Evolutionary conservation across 805 yeast species (phyloP).

Genomic region (Saturnispora sanitii): DNA sequence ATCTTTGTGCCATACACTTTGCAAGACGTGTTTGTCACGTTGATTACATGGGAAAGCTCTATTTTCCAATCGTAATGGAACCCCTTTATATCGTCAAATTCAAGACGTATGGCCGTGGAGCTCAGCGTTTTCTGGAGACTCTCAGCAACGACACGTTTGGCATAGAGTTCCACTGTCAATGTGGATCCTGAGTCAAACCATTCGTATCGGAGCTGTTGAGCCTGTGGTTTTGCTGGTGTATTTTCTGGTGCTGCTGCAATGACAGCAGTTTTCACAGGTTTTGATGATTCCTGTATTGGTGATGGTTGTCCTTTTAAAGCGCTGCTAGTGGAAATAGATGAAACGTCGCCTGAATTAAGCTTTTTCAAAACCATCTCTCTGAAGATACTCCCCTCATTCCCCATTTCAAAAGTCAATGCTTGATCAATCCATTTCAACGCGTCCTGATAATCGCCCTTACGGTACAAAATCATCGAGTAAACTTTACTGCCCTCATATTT

Average conservation of each 20-base stretch:
- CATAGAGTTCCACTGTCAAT: constrained; percentile 62
- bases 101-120: constrained; percentile 29
- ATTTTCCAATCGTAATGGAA: constrained; percentile 45
- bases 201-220: constrained; percentile 39
- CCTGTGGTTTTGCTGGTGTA: constrained; percentile 11
- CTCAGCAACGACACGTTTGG: constrained; percentile 51
- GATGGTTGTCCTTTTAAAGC: too few relatives aligned
- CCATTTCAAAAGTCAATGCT: too few relatives aligned
- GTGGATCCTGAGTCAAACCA: constrained; percentile 59
- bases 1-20: constrained; percentile 62
- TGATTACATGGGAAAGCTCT: constrained; percentile 45
- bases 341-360: too few relatives aligned
- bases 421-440: constrained; percentile 37
- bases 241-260: constrained; percentile 1
- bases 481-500: constrained; percentile 41
- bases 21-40: constrained; percentile 33
- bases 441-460: constrained; percentile 30
- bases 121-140: constrained; percentile 33
- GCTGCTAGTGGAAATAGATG: too few relatives aligned
- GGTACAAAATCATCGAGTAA: constrained; percentile 38
- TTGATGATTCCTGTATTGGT: too few relatives aligned
- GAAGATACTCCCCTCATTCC: constrained; percentile 42
- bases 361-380: constrained; percentile 29
- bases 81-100: constrained; percentile 39
- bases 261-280: too few relatives aligned